phyloP scores from a whole-genome alignment of 2,329 filamentous ascomycete species.

The Davidsoniella neocaledoniae region DNA sequence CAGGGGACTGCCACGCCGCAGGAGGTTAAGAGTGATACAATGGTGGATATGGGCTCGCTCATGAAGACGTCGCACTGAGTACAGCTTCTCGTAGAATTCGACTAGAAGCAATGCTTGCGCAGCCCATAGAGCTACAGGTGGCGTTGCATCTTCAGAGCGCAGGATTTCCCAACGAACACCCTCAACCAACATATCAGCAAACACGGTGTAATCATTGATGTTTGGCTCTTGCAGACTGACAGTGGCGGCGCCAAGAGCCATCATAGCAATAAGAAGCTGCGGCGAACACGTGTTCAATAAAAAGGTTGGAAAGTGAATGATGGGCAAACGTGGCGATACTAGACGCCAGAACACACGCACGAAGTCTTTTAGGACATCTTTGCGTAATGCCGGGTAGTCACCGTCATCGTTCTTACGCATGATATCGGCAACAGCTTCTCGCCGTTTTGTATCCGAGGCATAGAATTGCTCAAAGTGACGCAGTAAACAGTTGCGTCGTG shows the following conservation, averaged over 20 bases:
- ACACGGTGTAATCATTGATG: slow-evolving; percentile 31
- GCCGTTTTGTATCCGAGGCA: not conserved
- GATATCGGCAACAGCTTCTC: slow-evolving; percentile 18
- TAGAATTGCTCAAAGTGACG: slow-evolving; percentile 4
- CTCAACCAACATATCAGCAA: slow-evolving; percentile 45
- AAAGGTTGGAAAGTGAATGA: slow-evolving; percentile 79
- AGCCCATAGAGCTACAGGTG: slow-evolving; percentile 74
- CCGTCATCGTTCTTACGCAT: slow-evolving; percentile 23
- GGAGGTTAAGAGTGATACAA: slow-evolving; percentile 65
- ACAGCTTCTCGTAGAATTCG: slow-evolving; percentile 87
- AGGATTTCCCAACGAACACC: slow-evolving; percentile 72
- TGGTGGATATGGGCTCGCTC: slow-evolving; percentile 85
- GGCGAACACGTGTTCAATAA: slow-evolving; percentile 62
- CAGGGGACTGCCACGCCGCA: slow-evolving; percentile 71
- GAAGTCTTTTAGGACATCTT: slow-evolving; percentile 73
- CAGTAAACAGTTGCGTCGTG: slow-evolving; percentile 19
- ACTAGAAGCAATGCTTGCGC: slow-evolving; percentile 71
- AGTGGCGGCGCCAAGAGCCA: slow-evolving; percentile 69
- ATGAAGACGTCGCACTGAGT: slow-evolving; percentile 64
- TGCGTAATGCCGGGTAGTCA: slow-evolving; percentile 38
- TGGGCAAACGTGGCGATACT: slow-evolving; percentile 71
- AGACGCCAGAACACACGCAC: slow-evolving; percentile 77
- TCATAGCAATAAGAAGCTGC: slow-evolving; percentile 62
- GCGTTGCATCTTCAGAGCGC: slow-evolving; percentile 62
- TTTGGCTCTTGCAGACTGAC: slow-evolving; percentile 47